Evolutionary conservation across 805 yeast species (phyloP), one percentile per base, ranked within the genome.

Genomic region (Yamadazyma endophytica): DNA sequence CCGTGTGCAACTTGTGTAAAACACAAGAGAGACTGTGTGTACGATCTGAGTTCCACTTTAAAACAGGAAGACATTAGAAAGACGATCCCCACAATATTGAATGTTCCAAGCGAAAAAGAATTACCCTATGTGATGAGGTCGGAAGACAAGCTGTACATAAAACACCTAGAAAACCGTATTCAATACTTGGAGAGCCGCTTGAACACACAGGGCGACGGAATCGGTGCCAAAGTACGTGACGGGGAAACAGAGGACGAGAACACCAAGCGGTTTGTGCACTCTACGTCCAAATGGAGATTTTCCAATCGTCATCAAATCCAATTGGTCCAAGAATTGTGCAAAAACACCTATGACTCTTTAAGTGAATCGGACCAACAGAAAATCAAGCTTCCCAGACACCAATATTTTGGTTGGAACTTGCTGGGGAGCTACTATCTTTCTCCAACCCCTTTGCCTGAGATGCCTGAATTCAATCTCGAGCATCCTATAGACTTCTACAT

Each of bases 331-430:
- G 66, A 63, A 31, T 43, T 73, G 25, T 71, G 73, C 16, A 35
- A 43, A 13, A 38, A 54, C 9, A 39, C 64, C 35, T 52, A 52
- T 36, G 42, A 54, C 8, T 40, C 58, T 21, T 53, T 75, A 7
- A 41, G 56, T 6, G 52, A 52, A 5, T 58, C 61, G 12, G 52
- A 56, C 34, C 52, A 54, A 28, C 41, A 50, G 14, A 46, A 55
- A 11, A 58, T 75, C 9, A 44, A 53, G 9, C 38, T 70, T n/a
- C 82, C 82, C 4, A 51, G 82, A 27, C 57, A 66, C n/a, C 81
- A 78, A 46, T 70, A 65, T 30, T 78, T 73, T 43, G 82, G 81
- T 11, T 78, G 83, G 82, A 78, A 78, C 47, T 56, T 77, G 73
- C 59, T 70, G n/a, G 83, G 83, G 1, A 65, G 65, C 17, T 70